Base-by-base conservation (phyloP, 441 rosid genomes). In the Euphorbia schlechtendalii region DNA sequence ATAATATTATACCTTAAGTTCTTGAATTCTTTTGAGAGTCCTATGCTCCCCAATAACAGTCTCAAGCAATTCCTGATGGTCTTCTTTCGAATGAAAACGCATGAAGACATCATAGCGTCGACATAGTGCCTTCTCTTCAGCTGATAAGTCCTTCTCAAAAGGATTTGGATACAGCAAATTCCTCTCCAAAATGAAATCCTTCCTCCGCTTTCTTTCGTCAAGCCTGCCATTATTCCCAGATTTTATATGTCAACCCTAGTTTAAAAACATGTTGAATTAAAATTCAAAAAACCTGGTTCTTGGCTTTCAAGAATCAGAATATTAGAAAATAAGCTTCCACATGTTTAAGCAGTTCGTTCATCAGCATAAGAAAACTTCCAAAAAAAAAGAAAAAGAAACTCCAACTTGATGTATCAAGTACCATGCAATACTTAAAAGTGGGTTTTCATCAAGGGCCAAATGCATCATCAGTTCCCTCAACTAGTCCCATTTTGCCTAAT, bases 61-160 rank as follows among this genome's bases (percentile, higher is more conserved):
- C 70, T 81, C 86, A 75, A 94, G 88, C 78, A 94, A 75, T 45
- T 87, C 97, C 0, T 87, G 89, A n/a, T 94, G 93, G 77, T 90
- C 97, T 73, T 90, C 96, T 78, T 94, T 94, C 5, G 93, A 84
- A 77, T 84, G 97, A 68, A 90, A 88, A 56, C 93, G 89, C 97
- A 93, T 93, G 79, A 83, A 86, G 69, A 84, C 81, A 58, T 94
- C 96, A 10, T 87, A 87, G 15, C 71, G 90, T 64, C 83, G 83
- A 51, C 96, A 88, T 24, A 84, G 65, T 9, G 79, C 76, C 71
- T 83, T 82, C 82, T 94, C 99, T 69, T 90, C 97, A 30, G 85
- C 82, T 49, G 83, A 79, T 48, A 94, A 81, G 74, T 84, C 89
- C 83, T 78, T 89, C 83, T 87, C 96, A 11, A 87, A 75, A 57